phyloP scores from a whole-genome alignment of 192 early-diverging fungal genomes.

The Glomus cerebriforme region DNA sequence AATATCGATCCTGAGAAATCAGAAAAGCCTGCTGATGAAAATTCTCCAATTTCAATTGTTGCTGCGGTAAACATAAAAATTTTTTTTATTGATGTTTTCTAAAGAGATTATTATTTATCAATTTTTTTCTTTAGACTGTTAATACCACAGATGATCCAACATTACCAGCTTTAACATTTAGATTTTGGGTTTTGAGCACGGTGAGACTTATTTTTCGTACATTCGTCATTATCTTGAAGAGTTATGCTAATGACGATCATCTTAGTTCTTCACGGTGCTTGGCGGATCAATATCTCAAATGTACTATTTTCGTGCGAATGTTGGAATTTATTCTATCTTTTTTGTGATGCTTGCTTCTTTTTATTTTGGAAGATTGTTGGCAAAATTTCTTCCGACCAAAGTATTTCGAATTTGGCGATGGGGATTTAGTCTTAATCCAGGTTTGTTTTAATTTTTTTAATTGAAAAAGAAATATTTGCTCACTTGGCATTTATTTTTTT shows the following conservation, averaged over 20 bases:
- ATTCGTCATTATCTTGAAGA: neutral
- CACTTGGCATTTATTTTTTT: neutral
- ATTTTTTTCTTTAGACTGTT: slow-evolving; percentile 25
- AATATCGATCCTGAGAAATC: too few species aligned
- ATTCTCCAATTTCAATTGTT: too few species aligned
- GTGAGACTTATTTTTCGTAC: slow-evolving; percentile 21
- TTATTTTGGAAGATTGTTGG: slow-evolving; percentile 36
- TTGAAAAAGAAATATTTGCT: too few species aligned
- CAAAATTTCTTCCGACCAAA: slow-evolving; percentile 7
- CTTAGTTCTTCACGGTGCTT: slow-evolving; percentile 36
- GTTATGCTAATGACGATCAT: neutral
- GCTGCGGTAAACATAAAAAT: too few species aligned
- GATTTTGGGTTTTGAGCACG: slow-evolving; percentile 51
- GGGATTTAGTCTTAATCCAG: slow-evolving; percentile 23
- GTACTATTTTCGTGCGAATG: slow-evolving; percentile 43
- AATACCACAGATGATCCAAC: slow-evolving; percentile 42
- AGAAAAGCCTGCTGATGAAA: too few species aligned
- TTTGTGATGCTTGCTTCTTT: slow-evolving; percentile 43
- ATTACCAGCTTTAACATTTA: slow-evolving; percentile 49
- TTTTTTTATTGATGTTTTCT: too few species aligned
- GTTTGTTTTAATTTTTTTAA: neutral
- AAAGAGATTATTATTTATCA: too few species aligned
- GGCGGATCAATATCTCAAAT: slow-evolving; percentile 41
- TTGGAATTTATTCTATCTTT: slow-evolving; percentile 36
- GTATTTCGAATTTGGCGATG: neutral